These are phyloP conservation scores for Rhododendron henanense DNA, from an alignment of 148 eudicot genomes.

Conservation along the genomic window DNA sequence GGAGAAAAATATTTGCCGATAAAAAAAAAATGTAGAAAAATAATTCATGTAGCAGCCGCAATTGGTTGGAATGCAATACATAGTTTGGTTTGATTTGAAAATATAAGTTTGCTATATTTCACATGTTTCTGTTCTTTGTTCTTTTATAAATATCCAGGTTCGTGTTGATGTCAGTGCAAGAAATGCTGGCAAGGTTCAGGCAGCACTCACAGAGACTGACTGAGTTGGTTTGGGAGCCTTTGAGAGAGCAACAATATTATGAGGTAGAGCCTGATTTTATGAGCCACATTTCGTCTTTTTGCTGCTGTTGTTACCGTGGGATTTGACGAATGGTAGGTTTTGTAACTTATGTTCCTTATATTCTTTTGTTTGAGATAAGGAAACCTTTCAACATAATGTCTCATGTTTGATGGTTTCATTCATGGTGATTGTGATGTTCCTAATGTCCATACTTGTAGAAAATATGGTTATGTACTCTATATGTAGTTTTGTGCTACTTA, in stretches of 20 bases:
- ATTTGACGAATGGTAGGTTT: neutral
- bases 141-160: conserved; percentile 35
- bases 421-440: conserved; percentile 76
- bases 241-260: conserved; percentile 76
- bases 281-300: neutral
- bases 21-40: neutral
- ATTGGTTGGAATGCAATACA: neutral
- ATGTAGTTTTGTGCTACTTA: neutral
- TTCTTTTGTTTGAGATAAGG: conserved; percentile 54
- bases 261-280: conserved; percentile 43
- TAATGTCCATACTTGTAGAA: conserved; percentile 84
- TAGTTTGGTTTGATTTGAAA: neutral
- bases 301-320: neutral
- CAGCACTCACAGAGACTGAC: conserved; percentile 79
- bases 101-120: neutral
- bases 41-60: neutral
- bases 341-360: neutral
- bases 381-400: conserved; percentile 78
- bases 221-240: conserved; percentile 88
- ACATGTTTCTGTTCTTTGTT: neutral
- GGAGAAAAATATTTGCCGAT: neutral
- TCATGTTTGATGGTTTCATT: conserved; percentile 83
- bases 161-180: conserved; percentile 91
- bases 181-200: conserved; percentile 96
- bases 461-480: conserved; percentile 60